phyloP scores from a whole-genome alignment of 805 yeast genomes.

The Myxozyma mucilagina region DNA sequence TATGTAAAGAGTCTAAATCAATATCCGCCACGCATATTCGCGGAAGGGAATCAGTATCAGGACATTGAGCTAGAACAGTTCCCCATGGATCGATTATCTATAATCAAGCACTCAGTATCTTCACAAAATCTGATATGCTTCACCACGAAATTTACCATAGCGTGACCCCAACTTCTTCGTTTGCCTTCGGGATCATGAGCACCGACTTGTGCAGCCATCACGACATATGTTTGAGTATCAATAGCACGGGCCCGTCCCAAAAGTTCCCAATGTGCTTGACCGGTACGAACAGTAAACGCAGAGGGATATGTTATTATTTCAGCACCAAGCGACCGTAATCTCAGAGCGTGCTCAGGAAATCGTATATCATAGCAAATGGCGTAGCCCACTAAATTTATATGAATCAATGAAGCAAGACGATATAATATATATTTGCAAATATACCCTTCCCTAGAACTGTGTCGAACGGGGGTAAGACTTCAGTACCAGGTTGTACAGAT shows the following conservation, averaged over 20 bases:
- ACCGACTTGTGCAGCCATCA: constrained; percentile 92
- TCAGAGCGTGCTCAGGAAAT: constrained; percentile 75
- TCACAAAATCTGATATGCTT: too few relatives aligned
- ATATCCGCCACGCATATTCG: constrained; percentile 66
- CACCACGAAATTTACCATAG: constrained; percentile 45
- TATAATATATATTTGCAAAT: background rate
- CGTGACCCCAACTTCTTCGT: constrained; percentile 83
- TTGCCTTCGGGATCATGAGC: constrained; percentile 57
- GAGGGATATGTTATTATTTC: constrained; percentile 81
- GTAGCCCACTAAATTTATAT: constrained; percentile 50
- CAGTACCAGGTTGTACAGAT: constrained; percentile 77
- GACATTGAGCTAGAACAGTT: constrained; percentile 59
- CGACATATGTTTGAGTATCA: constrained; percentile 81
- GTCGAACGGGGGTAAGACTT: constrained; percentile 54
- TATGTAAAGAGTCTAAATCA: constrained; percentile 51
- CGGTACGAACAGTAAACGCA: constrained; percentile 90
- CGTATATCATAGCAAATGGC: constrained; percentile 85
- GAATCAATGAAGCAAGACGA: background rate
- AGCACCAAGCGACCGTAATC: constrained; percentile 62
- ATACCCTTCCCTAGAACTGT: constrained; percentile 56
- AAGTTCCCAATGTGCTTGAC: constrained; percentile 84
- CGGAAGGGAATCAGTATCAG: constrained; percentile 48
- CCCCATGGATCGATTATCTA: constrained; percentile 90
- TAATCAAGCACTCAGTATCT: too few relatives aligned
- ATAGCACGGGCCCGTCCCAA: constrained; percentile 83